Base-by-base conservation (phyloP, 2,329 filamentous ascomycete genomes). In the Ilyonectria sp. region DNA sequence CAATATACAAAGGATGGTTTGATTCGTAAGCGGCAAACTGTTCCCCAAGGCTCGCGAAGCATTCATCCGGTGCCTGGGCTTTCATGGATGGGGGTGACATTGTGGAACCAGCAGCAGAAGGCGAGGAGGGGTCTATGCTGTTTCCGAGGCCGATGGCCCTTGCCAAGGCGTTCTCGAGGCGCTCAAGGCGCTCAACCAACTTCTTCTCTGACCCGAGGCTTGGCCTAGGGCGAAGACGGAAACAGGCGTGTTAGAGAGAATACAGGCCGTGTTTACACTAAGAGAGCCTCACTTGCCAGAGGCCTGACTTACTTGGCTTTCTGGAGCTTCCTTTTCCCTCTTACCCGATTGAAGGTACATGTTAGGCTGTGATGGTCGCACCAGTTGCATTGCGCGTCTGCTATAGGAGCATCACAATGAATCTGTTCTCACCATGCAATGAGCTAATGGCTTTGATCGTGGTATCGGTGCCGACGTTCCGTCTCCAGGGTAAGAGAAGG, bases 321-420 rank as follows among this genome's bases (percentile, higher is more conserved):
- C 19, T 59, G 71, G 2, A 35, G 23, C 50, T 66, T 60, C 62
- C 66, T 74, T 31, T 72, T 74, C 7, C 74, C 74, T 55, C 73
- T 73, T 1, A 70, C 67, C 11, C 74, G 68, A 35, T 76, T 63
- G 31, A 76, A 76, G 9, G 74, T 65, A 17, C 62, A 65, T 21
- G 49, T 49, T 6, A 65, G 55, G 23, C 62, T 40, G 53, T 65
- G 62, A 49, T 65, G 62, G 33, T 60, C 62, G 47, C 62, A 65
- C 62, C 62, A 65, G 31, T 65, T 60, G 49, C 62, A 65, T 31
- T 56, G 62, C 35, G 40, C 47, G 15, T 65, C 40, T 11, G 62
- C 19, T n/a, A 23, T 47, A 35, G 49, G 37, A 43, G 55, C 49
- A 49, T 65, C 62, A 60, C 62, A 65, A 17, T 65, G 49, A 49